Base-by-base conservation (phyloP, 2,329 filamentous ascomycete species). In the Davidsoniella australis region DNA sequence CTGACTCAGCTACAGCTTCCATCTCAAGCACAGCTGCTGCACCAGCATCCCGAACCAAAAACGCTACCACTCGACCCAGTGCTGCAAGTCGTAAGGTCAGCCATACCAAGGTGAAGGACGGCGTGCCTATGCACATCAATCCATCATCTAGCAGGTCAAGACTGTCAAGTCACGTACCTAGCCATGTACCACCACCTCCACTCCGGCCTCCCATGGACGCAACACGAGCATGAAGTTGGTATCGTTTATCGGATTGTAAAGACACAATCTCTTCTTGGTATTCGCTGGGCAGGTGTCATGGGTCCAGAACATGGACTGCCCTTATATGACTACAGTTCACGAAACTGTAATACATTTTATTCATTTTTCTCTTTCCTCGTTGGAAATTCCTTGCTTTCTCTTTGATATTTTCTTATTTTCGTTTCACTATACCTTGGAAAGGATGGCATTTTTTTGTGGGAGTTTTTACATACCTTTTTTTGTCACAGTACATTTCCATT, bases 161-260 rank as follows among this genome's bases (percentile, higher is more conserved):
- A 23, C 10, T 49, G 26, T 18, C 42, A 10, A 42, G 20, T 18
- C 50, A 52, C 40, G 43, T 49, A 7, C 12, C 38, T 9, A 41
- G 43, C 17, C 45, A 23, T 17, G 50, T 48, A 16, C 44, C 47
- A 8, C 45, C 50, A 18, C 47, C 47, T 12, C 50, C 50, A 12
- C 20, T 52, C 12, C 40, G 50, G 29, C 47, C 50, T 26, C 36
- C 50, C 12, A 48, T 52, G 39, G 50, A 52, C 45, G 42, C 47
- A 36, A 39, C 50, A 10, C 41, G 50, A 20, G 46, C 47, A 6
- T 52, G 37, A 49, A 40, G 26, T 9, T n/a, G 9, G 2, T n/a
- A 33, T 47, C 29, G 29, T 6, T 9, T 33, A 3, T 33, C 12
- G 3, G 29, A 33, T 33, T 9, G 8, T 33, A 12, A 9, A 33